Evolutionary conservation across 345 rosid genomes (phyloP), one percentile per base, ranked within the genome.

Genomic region (Psidium guajava): DNA sequence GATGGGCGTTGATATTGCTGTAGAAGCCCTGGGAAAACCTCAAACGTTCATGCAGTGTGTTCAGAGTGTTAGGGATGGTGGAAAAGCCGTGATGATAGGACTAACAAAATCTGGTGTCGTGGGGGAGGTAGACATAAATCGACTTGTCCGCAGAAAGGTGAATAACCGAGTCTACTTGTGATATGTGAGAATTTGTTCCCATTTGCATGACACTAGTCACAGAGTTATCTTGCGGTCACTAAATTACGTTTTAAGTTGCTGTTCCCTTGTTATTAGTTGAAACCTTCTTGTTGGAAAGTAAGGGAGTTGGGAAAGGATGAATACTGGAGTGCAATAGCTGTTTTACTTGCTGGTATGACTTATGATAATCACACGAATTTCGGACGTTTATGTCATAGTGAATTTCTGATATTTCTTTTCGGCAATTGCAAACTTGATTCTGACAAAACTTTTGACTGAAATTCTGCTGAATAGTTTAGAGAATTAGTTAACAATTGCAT

Each of bases 71-170:
- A 95, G 90, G 88, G 99, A 95, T 89, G 99, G 99, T 84, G 99
- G 99, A 74, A 97, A 95, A 89, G 99, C 98, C 83, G 98, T 97
- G 83, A 95, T 97, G 98, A 95, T 97, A 89, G 99, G 99, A 87
- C 96, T 97, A 84, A 83, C 98, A 82, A 87, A 93, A 88, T 90
- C 96, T 44, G 98, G 99, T 36, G 88, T 92, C 18, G 90, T 94
- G 15, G 99, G 98, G 83, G 97, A 94, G 89, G 89, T 95, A 44
- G 99, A 97, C 88, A 94, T 97, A 84, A 97, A 97, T 90, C 96
- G 93, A 82, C 96, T 97, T 86, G 99, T 97, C 82, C 97, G 99
- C 73, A 91, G 99, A 88, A 97, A 97, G 99, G 99, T 85, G 52
- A 81, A 42, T 25, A 28, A 18, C 75, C 16, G 75, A 64, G 42